phyloP scores from a whole-genome alignment of 768 basidiomycete species.

The Mycena kentingensis region DNA sequence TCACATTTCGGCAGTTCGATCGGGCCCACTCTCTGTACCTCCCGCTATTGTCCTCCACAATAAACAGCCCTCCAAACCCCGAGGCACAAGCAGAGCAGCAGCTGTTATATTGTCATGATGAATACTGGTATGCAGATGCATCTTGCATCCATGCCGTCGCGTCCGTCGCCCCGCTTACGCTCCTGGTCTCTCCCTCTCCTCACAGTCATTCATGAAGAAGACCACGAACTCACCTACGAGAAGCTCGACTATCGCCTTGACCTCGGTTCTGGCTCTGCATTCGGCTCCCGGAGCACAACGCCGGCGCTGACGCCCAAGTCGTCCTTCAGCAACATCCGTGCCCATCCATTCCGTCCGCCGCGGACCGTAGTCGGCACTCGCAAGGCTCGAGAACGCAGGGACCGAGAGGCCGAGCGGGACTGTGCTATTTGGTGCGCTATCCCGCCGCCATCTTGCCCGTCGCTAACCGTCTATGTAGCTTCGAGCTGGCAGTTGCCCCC shows the following conservation, averaged over 20 bases:
- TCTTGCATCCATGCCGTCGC: background rate
- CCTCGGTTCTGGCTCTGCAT: background rate
- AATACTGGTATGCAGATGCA: too few species aligned
- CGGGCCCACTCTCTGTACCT: too few species aligned
- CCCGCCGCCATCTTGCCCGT: background rate
- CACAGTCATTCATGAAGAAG: background rate
- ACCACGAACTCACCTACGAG: background rate
- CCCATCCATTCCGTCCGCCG: background rate
- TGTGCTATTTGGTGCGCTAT: background rate
- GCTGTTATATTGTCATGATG: too few species aligned
- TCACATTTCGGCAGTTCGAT: too few species aligned
- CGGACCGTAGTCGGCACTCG: background rate
- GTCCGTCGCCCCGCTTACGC: background rate
- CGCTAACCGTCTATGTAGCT: background rate
- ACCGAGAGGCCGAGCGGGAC: background rate
- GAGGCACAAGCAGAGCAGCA: too few species aligned
- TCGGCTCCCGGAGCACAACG: background rate
- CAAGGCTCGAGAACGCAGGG: background rate
- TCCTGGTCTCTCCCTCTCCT: background rate
- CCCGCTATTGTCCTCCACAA: too few species aligned
- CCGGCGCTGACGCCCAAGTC: background rate
- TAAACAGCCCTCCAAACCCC: too few species aligned
- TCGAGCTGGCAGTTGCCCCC: conserved; percentile 8
- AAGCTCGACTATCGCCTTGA: conserved; percentile 5
- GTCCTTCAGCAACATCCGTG: background rate